These are phyloP conservation scores for Eustoma russellianum DNA, from an alignment of 257 asterid genomes.

Conservation along the genomic window DNA sequence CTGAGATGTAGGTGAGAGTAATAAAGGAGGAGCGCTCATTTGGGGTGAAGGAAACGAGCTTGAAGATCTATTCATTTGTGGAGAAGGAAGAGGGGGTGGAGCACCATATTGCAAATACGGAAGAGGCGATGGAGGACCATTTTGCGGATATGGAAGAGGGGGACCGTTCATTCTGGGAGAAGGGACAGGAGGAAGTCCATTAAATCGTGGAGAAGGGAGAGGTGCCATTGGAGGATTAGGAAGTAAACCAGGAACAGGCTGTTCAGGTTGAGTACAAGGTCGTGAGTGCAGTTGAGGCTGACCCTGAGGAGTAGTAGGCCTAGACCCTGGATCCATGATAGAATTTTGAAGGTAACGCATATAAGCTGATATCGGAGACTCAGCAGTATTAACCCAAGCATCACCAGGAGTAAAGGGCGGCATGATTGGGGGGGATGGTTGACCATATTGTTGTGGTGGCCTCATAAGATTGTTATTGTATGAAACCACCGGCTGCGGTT, in stretches of 20 bases:
- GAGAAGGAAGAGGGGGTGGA: slow-evolving; percentile 37
- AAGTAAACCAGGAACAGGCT: slow-evolving; percentile 23
- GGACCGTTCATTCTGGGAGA: slow-evolving; percentile 51
- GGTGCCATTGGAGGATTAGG: slow-evolving; percentile 31
- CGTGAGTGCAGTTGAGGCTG: slow-evolving; percentile 27
- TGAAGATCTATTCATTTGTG: slow-evolving; percentile 48
- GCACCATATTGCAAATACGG: slow-evolving; percentile 39
- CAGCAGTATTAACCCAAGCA: slow-evolving; percentile 62
- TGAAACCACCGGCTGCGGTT: slow-evolving; percentile 28
- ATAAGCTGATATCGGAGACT: slow-evolving; percentile 81
- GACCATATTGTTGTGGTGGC: slow-evolving; percentile 56
- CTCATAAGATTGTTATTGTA: slow-evolving; percentile 36
- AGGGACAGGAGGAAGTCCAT: slow-evolving; percentile 39
- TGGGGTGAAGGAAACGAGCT: slow-evolving; percentile 34
- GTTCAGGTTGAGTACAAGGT: slow-evolving; percentile 21
- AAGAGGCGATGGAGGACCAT: no score
- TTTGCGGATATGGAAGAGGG: no score
- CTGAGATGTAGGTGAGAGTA: slow-evolving; percentile 83
- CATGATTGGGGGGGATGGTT: slow-evolving; percentile 32
- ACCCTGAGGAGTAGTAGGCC: slow-evolving; percentile 21
- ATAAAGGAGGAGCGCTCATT: slow-evolving; percentile 45
- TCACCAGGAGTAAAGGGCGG: slow-evolving; percentile 61
- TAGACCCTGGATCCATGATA: slow-evolving; percentile 41
- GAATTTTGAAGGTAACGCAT: slow-evolving; percentile 87
- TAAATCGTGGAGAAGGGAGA: slow-evolving; percentile 42